Percentiles rank a stretch among this genome's conserved stretches.
phyloP scores from a whole-genome alignment of 2,329 filamentous ascomycete species.

The Cordyceps cicadae region DNA sequence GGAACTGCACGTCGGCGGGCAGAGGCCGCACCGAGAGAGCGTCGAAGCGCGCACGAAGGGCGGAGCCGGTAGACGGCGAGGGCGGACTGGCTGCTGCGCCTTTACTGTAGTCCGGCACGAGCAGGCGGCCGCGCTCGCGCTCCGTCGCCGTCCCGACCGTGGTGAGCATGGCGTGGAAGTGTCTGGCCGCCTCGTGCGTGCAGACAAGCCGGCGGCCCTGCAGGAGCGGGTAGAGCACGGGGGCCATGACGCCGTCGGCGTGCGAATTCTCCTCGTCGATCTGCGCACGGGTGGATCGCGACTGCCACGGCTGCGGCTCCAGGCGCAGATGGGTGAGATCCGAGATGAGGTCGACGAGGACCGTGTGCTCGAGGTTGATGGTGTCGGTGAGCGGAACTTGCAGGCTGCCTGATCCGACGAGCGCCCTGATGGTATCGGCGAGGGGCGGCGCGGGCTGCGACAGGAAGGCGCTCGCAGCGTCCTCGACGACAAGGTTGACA shows the following conservation, averaged over 20 bases:
- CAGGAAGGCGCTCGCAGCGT: slow-evolving; percentile 20
- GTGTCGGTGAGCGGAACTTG: slow-evolving; percentile 25
- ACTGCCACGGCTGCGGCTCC: slow-evolving; percentile 26
- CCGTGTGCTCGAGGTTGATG: slow-evolving; percentile 34
- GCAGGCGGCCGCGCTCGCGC: slow-evolving; percentile 25
- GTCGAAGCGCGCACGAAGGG: slow-evolving; percentile 22
- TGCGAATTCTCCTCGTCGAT: slow-evolving; percentile 27
- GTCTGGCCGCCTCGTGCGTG: slow-evolving; percentile 30
- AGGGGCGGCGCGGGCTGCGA: slow-evolving; percentile 8
- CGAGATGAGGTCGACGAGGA: slow-evolving; percentile 32
- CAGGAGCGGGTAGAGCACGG: slow-evolving; percentile 28
- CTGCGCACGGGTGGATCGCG: slow-evolving; percentile 23
- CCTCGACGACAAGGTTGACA: slow-evolving; percentile 27
- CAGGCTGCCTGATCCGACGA: slow-evolving; percentile 21
- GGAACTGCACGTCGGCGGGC: slow-evolving; percentile 26
- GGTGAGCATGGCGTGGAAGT: slow-evolving; percentile 29
- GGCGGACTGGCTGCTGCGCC: not conserved
- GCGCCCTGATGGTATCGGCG: slow-evolving; percentile 20
- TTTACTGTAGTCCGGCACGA: slow-evolving; percentile 22
- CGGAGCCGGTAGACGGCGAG: not conserved
- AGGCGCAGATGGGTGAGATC: slow-evolving; percentile 31
- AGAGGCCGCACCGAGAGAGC: slow-evolving; percentile 23
- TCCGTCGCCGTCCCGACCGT: slow-evolving; percentile 31
- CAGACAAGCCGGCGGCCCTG: slow-evolving; percentile 26
- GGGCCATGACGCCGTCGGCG: slow-evolving; percentile 25